Percentiles rank a stretch among this genome's conserved stretches.
These are phyloP conservation scores for Pichia manshurica DNA, from an alignment of 805 yeast species.

Conservation along the genomic window DNA sequence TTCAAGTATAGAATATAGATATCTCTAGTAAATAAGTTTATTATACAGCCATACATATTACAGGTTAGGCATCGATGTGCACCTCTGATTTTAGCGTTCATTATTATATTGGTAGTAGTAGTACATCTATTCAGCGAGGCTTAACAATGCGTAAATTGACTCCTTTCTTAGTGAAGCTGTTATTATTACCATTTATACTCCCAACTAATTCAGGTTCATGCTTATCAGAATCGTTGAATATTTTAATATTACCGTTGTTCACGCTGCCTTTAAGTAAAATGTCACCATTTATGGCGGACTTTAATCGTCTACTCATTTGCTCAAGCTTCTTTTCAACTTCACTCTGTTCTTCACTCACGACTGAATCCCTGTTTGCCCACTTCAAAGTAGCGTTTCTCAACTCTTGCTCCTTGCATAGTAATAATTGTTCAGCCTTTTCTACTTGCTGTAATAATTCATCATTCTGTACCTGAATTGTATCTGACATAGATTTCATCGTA, in stretches of 20 bases:
- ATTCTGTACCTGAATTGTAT: slow-evolving; percentile 7
- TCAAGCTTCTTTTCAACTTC: slow-evolving; percentile 7
- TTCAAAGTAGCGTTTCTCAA: not conserved
- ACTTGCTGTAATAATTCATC: slow-evolving; percentile 4
- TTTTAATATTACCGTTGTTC: not conserved
- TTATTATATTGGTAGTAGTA: too few relatives aligned
- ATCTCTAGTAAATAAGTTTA: too few relatives aligned
- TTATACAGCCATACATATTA: too few relatives aligned
- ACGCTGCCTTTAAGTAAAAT: not conserved
- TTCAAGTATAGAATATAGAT: too few relatives aligned
- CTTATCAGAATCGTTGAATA: too few relatives aligned
- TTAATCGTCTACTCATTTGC: slow-evolving; percentile 5
- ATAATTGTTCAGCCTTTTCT: slow-evolving; percentile 2
- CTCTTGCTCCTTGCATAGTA: not conserved
- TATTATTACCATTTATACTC: not conserved
- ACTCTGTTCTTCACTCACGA: slow-evolving; percentile 7
- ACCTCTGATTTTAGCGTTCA: too few relatives aligned
- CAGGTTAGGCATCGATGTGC: too few relatives aligned
- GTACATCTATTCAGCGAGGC: slow-evolving; percentile 21
- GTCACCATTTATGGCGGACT: not conserved
- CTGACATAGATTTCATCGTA: slow-evolving; percentile 4
- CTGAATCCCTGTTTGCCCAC: not conserved
- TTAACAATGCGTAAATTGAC: slow-evolving; percentile 55
- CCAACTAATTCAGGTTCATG: too few relatives aligned
- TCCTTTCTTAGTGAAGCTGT: slow-evolving; percentile 30